Conservation (phyloP, 352 stramenopile genomes). For the Globisporangium sylvaticum region DNA sequence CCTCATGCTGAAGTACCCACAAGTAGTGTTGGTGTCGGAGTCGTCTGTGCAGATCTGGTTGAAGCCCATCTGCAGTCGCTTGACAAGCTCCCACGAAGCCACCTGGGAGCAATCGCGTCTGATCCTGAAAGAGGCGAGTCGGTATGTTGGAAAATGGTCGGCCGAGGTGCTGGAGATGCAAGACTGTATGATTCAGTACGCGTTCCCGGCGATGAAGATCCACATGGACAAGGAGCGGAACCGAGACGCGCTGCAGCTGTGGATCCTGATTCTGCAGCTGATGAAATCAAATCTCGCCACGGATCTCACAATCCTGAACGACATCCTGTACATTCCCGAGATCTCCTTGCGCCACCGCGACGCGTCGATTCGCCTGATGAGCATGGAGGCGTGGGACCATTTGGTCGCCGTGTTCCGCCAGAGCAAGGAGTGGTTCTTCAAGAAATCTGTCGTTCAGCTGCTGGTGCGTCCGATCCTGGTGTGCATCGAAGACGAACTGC, state of each 20-base stretch:
- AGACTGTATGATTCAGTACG: slow-evolving; percentile 41
- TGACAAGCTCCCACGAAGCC: slow-evolving; percentile 40
- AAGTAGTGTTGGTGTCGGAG: slow-evolving; percentile 25
- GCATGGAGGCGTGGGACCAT: slow-evolving; percentile 47
- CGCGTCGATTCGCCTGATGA: slow-evolving; percentile 39
- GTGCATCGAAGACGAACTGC: slow-evolving; percentile 42
- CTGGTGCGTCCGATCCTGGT: slow-evolving; percentile 42
- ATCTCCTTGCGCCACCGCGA: slow-evolving; percentile 45
- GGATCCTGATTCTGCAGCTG: slow-evolving; percentile 50
- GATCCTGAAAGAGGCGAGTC: slow-evolving; percentile 43
- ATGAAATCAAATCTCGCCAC: slow-evolving; percentile 34
- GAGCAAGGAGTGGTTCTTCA: slow-evolving; percentile 52
- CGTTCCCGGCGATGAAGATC: slow-evolving; percentile 50
- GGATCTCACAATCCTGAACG: slow-evolving; percentile 44
- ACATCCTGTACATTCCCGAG: slow-evolving; percentile 54
- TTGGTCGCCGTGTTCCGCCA: slow-evolving; percentile 46
- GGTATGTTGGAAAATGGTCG: slow-evolving; percentile 31
- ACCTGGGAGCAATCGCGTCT: slow-evolving; percentile 45
- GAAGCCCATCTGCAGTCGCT: slow-evolving; percentile 45
- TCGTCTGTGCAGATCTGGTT: slow-evolving; percentile 43
- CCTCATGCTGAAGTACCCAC: slow-evolving; percentile 43
- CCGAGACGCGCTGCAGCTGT: slow-evolving; percentile 48
- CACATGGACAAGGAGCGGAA: slow-evolving; percentile 37
- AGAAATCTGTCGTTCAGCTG: slow-evolving; percentile 46
- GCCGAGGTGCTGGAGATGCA: slow-evolving; percentile 30